Percentiles rank a stretch among this genome's conserved stretches.
Evolutionary conservation across 2,329 filamentous ascomycete species (phyloP).

Genomic region (Penicillium aurantiogriseum): DNA sequence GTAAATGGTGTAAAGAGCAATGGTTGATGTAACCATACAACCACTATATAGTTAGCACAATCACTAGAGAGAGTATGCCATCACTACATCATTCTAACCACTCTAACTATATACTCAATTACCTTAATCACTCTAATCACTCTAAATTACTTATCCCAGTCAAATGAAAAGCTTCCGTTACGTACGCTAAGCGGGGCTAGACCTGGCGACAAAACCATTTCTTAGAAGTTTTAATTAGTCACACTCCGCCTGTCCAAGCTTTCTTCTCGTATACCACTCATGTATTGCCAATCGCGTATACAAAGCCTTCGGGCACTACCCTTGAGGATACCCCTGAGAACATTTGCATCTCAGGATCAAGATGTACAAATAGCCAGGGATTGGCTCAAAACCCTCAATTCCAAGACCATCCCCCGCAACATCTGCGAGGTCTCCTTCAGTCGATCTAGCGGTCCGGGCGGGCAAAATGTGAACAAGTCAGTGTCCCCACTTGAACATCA

Average conservation of each 20-base stretch:
- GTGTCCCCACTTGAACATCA: constrained; percentile 22
- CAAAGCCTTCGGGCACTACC: constrained; percentile 5
- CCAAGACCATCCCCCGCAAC: constrained; percentile 55
- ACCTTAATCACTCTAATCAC: not conserved
- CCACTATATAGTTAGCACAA: too few relatives aligned
- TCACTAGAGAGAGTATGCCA: not conserved
- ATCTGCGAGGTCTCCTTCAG: constrained; percentile 62
- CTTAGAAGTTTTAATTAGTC: constrained; percentile 13
- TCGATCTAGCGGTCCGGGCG: constrained; percentile 63
- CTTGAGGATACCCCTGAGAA: constrained; percentile 23
- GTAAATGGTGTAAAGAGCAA: not conserved
- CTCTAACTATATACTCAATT: not conserved
- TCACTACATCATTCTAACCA: not conserved
- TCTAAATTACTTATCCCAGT: not conserved
- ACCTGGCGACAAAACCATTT: not conserved
- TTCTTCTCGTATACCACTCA: not conserved
- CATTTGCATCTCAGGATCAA: constrained; percentile 29
- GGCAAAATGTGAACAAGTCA: constrained; percentile 69
- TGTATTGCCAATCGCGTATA: constrained; percentile 7
- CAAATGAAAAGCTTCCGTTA: not conserved
- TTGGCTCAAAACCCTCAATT: constrained; percentile 57
- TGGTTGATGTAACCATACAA: not conserved
- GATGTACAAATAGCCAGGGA: constrained; percentile 47
- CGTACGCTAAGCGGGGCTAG: constrained; percentile 8
- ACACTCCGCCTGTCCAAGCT: not conserved